Evolutionary conservation across 163 green algal species (phyloP), one percentile per base, ranked within the genome.

Genomic region (Chlamydomonas reinhardtii): DNA sequence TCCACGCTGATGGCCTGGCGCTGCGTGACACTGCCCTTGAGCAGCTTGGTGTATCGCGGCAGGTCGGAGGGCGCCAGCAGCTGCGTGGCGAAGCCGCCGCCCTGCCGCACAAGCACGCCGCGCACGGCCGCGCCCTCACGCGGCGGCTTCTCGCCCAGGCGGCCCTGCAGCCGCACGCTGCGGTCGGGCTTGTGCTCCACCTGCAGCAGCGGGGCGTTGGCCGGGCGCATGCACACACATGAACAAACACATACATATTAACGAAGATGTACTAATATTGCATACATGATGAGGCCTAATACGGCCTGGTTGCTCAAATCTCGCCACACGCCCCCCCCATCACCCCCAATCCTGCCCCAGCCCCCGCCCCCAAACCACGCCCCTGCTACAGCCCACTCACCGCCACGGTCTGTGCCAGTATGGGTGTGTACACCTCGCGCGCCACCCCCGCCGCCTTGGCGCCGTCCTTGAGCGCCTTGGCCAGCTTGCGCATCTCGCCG

Each of bases 361-460:
- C 48, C 48, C 48, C 48, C 48, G 11, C 27, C 4, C 64, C 64
- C 29, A 29, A 22, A 2, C 29, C 64, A 3, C 64, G 2, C 29
- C 29, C 9, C 29, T 0, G 15, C 31, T 11, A 17, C 2, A 5
- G 8, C 39, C 52, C 54, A 62, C 84, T 24, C 76, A 90, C 85
- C 75, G 88, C 76, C 20, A 90, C 79, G 24, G 76, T 87, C 72
- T 92, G 89, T 71, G 89, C 61, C 43, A 88, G 78, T 29, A 87
- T 43, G 27, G 97, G 97, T 24, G 92, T 98, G 92, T 98, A 95
- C 19, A 99, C 87, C 39, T 88, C 86, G 75, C 95, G 90, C 0
- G 84, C 48, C 76, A 92, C 91, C 59, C 90, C 91, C 56, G 88
- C 73, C 22, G 91, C 90, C 69, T 83, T 84, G 2, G 94, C 94